phyloP scores from a whole-genome alignment of 108 stramenopile species.

The Aurantiochytrium sp. region DNA sequence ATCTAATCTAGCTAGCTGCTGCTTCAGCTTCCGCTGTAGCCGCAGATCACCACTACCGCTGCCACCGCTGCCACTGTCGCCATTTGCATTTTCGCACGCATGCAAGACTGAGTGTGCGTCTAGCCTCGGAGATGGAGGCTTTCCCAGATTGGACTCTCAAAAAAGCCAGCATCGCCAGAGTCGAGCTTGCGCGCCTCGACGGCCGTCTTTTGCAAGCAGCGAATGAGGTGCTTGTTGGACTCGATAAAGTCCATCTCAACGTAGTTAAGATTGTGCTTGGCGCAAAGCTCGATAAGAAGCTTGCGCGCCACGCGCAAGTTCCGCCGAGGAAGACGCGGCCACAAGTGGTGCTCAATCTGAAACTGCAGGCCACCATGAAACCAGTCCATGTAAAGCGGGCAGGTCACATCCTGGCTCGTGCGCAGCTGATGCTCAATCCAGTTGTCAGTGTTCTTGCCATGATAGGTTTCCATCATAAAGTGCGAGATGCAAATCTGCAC shows the following conservation, averaged over 20 bases:
- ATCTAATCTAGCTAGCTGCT: too few species aligned
- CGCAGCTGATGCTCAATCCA: constrained; percentile 54
- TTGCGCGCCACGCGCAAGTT: constrained; percentile 63
- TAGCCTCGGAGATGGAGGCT: not conserved
- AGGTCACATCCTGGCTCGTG: constrained; percentile 70
- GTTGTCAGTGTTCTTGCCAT: constrained; percentile 39
- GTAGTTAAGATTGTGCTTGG: constrained; percentile 64
- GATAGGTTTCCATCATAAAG: constrained; percentile 59
- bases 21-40: too few species aligned
- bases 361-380: constrained; percentile 87
- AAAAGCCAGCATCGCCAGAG: constrained; percentile 1
- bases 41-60: too few species aligned
- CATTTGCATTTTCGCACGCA: not conserved
- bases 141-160: not conserved
- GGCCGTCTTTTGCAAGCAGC: not conserved
- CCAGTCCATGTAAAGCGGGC: constrained; percentile 72
- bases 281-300: constrained; percentile 58
- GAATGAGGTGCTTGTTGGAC: constrained; percentile 41
- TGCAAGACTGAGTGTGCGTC: not conserved
- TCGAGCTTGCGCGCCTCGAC: not conserved
- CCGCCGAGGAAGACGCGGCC: constrained; percentile 73
- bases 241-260: constrained; percentile 53
- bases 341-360: constrained; percentile 82
- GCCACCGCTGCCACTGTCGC: too few species aligned
- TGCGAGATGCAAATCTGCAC: constrained; percentile 72